Evolutionary conservation across 768 basidiomycete genomes (phyloP), one percentile per base, ranked within the genome.

Genomic region (Tricholoma matsutake): DNA sequence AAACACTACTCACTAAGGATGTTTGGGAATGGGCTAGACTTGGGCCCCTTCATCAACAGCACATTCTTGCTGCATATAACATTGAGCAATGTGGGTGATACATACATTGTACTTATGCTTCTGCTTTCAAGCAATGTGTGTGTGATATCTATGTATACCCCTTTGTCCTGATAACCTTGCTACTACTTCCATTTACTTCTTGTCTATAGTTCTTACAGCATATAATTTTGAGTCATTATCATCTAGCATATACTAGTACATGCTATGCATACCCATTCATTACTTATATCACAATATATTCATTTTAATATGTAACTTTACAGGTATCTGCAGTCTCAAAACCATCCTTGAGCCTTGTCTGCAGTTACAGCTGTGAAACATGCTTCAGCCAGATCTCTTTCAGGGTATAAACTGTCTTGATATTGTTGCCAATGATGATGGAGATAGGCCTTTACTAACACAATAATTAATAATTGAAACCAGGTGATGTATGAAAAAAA

Each of bases 281-380:
- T 41, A 16, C 11, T 14, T 39, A 25, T 37, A 51, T 61, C 31
- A 11, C 41, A 18, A 35, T 35, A 35, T 35, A 35, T 35, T 35
- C 34, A 35, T 35, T 35, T 35, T 35, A 35, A 35, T 35, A 28
- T 41, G n/a, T 57, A 56, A 39, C 22, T 25, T 45, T 41, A 56
- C 49, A 66, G 45, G 58, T 69, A 69, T 25, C 62, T 67, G 53
- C 63, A 63, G 57, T 70, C 64, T 14, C 54, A 49, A 57, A 68
- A 70, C 65, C 67, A 70, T 1, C 60, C 61, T 25, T 32, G 47
- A 11, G 67, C 63, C 66, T 69, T 70, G 28, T 64, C 65, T 18
- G 63, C 41, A 25, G 67, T 70, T 25, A 70, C 55, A 56, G 61
- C 55, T 11, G 31, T 54, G 59, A 63, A 64, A 41, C 57, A 60